Conservation (phyloP, 371 early-diverging fungal species). For the Paraphysoderma sedebokerense region DNA sequence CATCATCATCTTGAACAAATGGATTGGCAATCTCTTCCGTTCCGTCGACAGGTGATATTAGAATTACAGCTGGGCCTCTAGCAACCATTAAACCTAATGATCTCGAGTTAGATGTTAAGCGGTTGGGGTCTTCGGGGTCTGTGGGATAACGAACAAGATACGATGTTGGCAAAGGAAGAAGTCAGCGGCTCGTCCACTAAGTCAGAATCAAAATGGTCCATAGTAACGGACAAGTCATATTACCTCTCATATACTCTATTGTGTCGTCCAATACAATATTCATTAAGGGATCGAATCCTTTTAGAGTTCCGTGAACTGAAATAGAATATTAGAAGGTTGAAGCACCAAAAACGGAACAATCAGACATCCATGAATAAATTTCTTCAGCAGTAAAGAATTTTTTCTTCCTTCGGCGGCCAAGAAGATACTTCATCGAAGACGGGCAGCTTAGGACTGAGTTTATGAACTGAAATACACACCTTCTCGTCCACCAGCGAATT, state of each 20-base stretch:
- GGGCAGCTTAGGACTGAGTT: too few species aligned
- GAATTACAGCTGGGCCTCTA: slow-evolving; percentile 73
- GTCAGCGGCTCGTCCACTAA: neutral
- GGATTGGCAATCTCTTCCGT: slow-evolving; percentile 82
- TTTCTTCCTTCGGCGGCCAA: neutral
- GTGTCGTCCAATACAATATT: slow-evolving; percentile 89
- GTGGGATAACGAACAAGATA: neutral
- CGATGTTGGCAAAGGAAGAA: neutral
- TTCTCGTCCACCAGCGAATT: slow-evolving; percentile 89
- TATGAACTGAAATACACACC: slow-evolving; percentile 29
- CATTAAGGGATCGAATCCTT: slow-evolving; percentile 80
- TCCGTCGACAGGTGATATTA: slow-evolving; percentile 84
- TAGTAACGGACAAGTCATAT: neutral
- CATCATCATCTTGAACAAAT: slow-evolving; percentile 33
- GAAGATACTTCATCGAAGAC: neutral
- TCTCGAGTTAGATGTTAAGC: slow-evolving; percentile 45
- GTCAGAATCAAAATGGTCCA: neutral
- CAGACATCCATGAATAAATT: neutral
- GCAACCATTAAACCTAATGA: slow-evolving; percentile 73
- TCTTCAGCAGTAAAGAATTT: neutral
- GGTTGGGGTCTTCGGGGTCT: slow-evolving; percentile 4
- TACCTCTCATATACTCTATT: slow-evolving; percentile 59
- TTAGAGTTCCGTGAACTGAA: slow-evolving; percentile 71
- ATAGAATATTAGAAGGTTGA: slow-evolving; percentile 1
- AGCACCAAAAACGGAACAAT: neutral